These are phyloP conservation scores for Pleodorina starrii DNA, from an alignment of 139 green algal species.

Conservation along the genomic window DNA sequence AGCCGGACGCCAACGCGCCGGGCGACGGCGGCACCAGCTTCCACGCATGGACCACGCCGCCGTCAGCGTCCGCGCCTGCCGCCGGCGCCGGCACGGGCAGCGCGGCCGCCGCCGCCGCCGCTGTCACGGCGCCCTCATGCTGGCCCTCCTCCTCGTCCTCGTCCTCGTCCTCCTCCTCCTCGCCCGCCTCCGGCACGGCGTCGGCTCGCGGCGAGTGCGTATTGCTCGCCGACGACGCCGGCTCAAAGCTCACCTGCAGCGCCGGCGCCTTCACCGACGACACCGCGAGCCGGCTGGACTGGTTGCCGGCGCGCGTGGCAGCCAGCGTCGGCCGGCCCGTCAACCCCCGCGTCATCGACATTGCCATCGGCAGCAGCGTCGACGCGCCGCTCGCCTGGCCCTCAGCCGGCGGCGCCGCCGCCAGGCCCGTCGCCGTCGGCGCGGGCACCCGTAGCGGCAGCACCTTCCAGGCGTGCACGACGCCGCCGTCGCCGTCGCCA, in stretches of 20 bases:
- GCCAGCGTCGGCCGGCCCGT: not conserved
- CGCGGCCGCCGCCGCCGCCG: not conserved
- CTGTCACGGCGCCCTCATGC: not conserved
- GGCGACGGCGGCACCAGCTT: conserved; percentile 15
- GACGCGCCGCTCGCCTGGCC: no score
- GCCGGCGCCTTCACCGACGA: not conserved
- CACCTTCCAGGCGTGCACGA: conserved; percentile 42
- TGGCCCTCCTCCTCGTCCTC: not conserved
- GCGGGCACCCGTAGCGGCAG: conserved; percentile 9
- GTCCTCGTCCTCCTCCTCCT: not conserved
- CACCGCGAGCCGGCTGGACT: conserved; percentile 36
- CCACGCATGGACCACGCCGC: conserved; percentile 20
- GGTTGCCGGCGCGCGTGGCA: not conserved
- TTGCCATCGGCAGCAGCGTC: not conserved
- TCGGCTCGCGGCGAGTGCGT: not conserved
- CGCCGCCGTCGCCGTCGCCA: conserved; percentile 32
- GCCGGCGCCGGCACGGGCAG: not conserved
- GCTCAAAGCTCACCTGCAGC: conserved; percentile 24
- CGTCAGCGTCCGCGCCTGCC: not conserved
- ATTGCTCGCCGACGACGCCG: not conserved
- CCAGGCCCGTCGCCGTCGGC: not conserved
- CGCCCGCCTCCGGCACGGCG: not conserved
- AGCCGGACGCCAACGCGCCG: not conserved
- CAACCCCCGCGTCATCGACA: not conserved
- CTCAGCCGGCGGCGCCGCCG: not conserved